Conservation (phyloP, 2,329 filamentous ascomycete genomes). For the Aspergillus pseudotamarii region DNA sequence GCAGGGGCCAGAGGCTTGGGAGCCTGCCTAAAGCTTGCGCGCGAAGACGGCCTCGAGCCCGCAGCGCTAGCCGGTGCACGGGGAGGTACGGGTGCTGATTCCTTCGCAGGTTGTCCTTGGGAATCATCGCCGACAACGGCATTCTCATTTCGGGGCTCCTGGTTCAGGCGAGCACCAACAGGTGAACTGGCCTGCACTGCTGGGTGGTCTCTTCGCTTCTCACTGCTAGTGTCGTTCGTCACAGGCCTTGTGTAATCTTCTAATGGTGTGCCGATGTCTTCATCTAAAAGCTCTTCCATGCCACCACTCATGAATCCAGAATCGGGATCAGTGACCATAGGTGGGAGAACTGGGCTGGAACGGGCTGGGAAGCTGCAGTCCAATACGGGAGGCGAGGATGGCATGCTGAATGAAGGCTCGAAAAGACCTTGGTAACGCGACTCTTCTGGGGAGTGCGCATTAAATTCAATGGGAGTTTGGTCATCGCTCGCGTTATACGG, state of each 20-base stretch:
- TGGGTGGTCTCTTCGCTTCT: constrained; percentile 27
- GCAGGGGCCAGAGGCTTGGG: constrained; percentile 44
- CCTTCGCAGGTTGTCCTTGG: constrained; percentile 24
- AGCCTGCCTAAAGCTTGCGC: constrained; percentile 36
- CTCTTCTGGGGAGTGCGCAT: constrained; percentile 54
- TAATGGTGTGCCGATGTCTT: constrained; percentile 48
- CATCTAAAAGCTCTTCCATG: constrained; percentile 69
- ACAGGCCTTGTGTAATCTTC: constrained; percentile 26
- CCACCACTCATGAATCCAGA: constrained; percentile 86
- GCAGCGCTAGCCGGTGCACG: constrained; percentile 31
- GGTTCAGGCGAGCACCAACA: constrained; percentile 23
- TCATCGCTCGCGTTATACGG: constrained; percentile 45
- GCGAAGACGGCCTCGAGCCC: constrained; percentile 42
- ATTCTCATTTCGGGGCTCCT: constrained; percentile 25
- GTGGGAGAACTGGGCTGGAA: constrained; percentile 77
- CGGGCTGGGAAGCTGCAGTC: constrained; percentile 65
- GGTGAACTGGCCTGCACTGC: constrained; percentile 32
- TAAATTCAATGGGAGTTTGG: constrained; percentile 45
- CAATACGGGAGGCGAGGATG: constrained; percentile 85
- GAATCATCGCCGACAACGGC: constrained; percentile 22
- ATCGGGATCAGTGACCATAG: constrained; percentile 61
- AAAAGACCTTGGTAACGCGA: constrained; percentile 53
- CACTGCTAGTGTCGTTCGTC: constrained; percentile 21
- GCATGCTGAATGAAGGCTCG: constrained; percentile 78
- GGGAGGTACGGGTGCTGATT: constrained; percentile 23